Base-by-base conservation (phyloP, 2,329 filamentous ascomycete genomes). In the Microcyclospora pomicola region DNA sequence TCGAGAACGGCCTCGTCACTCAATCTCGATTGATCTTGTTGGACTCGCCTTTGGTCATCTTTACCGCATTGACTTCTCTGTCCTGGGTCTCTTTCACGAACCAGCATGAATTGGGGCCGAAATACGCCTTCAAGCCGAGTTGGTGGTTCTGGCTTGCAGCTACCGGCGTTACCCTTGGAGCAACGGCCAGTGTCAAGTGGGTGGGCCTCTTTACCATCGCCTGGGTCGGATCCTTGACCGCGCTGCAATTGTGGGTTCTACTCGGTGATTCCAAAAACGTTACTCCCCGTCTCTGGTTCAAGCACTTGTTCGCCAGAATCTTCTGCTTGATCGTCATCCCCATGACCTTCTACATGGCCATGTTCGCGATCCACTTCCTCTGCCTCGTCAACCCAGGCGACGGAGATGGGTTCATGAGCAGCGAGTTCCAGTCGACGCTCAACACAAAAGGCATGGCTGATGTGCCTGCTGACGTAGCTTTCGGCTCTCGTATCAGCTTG, bases 361-460 rank as follows among this genome's bases (percentile, higher is more conserved):
- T 96, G 83, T 98, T 98, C 55, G 87, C 76, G 37, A 92, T 98
- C 53, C 91, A 98, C 68, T 98, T 98, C 64, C 50, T 87, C 49
- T 92, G 84, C 68, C 73, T 98, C 31, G 75, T 80, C 42, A 98
- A 98, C 64, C 91, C 91, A 19, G 91, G 91, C 42, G 91, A 98
- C 37, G 91, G 91, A 38, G 91, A 98, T 61, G 91, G 91, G 39
- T 98, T 98, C 69, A 98, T 98, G 91, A 95, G 87, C 57, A 94
- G 88, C 39, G 91, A 98, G 58, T 98, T 98, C 69, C 91, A 98
- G 66, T 82, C 91, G 27, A 96, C 91, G 2, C 70, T 98, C 49
- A 98, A 96, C 66, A 87, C 78, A 54, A 98, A 96, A 69, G 79
- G 75, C 37, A 98, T 98, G 91, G 80, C 85, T 58, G 86, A 93